phyloP scores from a whole-genome alignment of 768 basidiomycete genomes.

The Arthromyces matolae region DNA sequence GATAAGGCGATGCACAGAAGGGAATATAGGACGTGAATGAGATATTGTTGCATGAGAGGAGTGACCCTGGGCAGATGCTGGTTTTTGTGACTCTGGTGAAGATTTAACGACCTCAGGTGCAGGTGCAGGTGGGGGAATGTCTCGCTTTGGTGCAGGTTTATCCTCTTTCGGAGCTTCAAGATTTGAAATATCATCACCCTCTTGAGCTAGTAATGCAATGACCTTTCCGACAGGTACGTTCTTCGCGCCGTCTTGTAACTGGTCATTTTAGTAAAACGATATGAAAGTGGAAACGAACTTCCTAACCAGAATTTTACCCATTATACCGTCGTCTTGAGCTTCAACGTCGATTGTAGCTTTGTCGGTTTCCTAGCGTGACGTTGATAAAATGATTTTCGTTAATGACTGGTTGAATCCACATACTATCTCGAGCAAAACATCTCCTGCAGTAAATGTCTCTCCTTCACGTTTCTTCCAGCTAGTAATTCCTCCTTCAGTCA shows the following conservation, averaged over 20 bases:
- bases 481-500: conserved; percentile 92
- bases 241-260: conserved; percentile 78
- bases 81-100: conserved; percentile 18
- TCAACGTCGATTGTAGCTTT: conserved; percentile 98
- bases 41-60: conserved; percentile 34
- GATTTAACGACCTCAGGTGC: conserved; percentile 27
- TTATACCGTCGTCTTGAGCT: conserved; percentile 92
- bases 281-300: background rate
- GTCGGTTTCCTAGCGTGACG: conserved; percentile 70
- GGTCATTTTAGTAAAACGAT: background rate
- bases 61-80: conserved; percentile 30
- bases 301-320: conserved; percentile 89
- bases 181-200: conserved; percentile 91
- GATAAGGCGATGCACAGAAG: conserved; percentile 83
- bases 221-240: conserved; percentile 82
- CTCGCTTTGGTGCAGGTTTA: conserved; percentile 24
- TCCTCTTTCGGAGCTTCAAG: conserved; percentile 61
- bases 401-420: conserved; percentile 24
- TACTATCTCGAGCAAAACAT: conserved; percentile 88
- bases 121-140: conserved; percentile 27
- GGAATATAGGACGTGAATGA: conserved; percentile 77
- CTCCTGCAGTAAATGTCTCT: conserved; percentile 74
- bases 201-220: conserved; percentile 92
- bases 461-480: conserved; percentile 89
- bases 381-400: background rate